phyloP scores from a whole-genome alignment of 768 basidiomycete species.

The Lactarius pseudohatsudake region DNA sequence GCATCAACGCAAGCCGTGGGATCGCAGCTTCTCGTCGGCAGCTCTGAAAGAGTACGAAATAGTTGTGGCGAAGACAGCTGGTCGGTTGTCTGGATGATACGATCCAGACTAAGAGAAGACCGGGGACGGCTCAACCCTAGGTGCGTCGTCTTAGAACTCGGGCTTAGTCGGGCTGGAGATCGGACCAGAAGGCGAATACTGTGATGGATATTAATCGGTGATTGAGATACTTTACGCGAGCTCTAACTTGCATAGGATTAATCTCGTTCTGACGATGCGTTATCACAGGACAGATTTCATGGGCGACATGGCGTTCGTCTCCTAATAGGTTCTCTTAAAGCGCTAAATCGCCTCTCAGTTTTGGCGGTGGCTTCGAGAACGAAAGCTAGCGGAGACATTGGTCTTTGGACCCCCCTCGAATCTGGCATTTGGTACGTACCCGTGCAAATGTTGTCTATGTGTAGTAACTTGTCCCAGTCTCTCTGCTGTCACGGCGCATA shows the following conservation, averaged over 20 bases:
- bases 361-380: neutral
- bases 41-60: constrained; percentile 50
- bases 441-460: neutral
- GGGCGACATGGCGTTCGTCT: constrained; percentile 42
- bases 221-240: constrained; percentile 44
- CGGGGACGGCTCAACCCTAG: no score
- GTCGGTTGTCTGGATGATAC: constrained; percentile 38
- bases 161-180: constrained; percentile 9
- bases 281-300: constrained; percentile 43
- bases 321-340: neutral
- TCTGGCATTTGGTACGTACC: neutral
- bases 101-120: neutral
- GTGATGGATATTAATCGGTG: constrained; percentile 38
- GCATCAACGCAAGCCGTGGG: constrained; percentile 48
- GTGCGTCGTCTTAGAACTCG: no score
- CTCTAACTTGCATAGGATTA: neutral
- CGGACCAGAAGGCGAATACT: constrained; percentile 24
- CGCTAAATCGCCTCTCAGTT: neutral
- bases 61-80: constrained; percentile 42
- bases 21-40: constrained; percentile 45
- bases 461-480: neutral
- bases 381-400: neutral
- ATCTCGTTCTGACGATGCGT: neutral
- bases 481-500: neutral
- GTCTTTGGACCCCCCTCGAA: neutral